Conservation (phyloP, 805 yeast species). For the Candida corydali region DNA sequence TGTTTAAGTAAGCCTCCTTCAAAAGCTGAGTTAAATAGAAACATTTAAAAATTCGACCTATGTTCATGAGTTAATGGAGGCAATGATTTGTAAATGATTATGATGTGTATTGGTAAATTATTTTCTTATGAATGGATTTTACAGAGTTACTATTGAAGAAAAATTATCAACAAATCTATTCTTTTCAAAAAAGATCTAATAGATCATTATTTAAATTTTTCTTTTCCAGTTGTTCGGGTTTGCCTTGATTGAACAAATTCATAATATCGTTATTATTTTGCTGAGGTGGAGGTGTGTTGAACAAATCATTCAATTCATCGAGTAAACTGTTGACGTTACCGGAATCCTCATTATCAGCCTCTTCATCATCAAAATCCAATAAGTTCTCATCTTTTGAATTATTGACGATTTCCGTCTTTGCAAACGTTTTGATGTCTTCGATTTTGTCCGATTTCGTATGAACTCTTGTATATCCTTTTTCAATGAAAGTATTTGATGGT, state of each 20-base stretch:
- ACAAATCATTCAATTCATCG: conserved; percentile 75
- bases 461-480: conserved; percentile 31
- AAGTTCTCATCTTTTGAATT: conserved; percentile 65
- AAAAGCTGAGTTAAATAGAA: background rate
- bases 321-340: conserved; percentile 39
- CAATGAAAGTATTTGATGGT: conserved; percentile 65
- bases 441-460: conserved; percentile 23
- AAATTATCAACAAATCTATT: background rate
- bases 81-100: too few relatives aligned
- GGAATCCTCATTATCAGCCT: conserved; percentile 12
- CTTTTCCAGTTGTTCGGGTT: background rate
- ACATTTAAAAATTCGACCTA: background rate
- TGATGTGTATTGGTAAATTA: too few relatives aligned
- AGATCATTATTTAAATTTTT: conserved; percentile 24
- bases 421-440: conserved; percentile 74
- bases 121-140: too few relatives aligned
- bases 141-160: too few relatives aligned
- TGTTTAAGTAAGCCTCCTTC: background rate
- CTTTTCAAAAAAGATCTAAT: conserved; percentile 35
- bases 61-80: too few relatives aligned
- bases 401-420: conserved; percentile 68
- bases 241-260: conserved; percentile 39
- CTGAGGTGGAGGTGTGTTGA: conserved; percentile 33
- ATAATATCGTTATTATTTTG: conserved; percentile 37
- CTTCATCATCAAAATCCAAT: conserved; percentile 70